A percentile compares a stretch with the other conserved stretches of the same genome.
Evolutionary conservation across 257 asterid genomes (phyloP).

Genomic region (Salvia rosmarinus): DNA sequence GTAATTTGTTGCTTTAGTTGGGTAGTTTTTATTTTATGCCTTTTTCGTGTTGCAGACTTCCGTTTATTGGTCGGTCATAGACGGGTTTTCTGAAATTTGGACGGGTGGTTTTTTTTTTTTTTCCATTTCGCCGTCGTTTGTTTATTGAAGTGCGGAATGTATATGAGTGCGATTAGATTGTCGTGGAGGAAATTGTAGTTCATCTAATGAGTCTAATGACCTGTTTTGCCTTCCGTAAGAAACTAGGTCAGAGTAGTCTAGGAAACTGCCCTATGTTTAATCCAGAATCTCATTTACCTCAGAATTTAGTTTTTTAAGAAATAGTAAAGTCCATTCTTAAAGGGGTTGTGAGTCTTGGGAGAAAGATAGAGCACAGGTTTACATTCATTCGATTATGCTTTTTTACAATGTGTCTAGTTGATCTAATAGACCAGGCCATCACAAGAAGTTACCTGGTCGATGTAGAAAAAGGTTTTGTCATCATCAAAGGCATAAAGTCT

Average conservation of each 20-base stretch:
- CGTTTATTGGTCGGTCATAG: conserved; percentile 4
- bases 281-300: not conserved
- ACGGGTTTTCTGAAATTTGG: conserved; percentile 18
- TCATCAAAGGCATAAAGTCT: not conserved
- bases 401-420: not conserved
- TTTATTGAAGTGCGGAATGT: not conserved
- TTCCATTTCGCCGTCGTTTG: conserved; percentile 2
- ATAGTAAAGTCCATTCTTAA: not conserved
- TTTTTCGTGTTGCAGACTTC: not conserved
- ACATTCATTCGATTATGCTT: not conserved
- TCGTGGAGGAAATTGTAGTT: not conserved
- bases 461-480: not conserved
- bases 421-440: not conserved
- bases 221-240: not conserved
- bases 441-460: not conserved
- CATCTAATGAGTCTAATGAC: not conserved
- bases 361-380: not conserved
- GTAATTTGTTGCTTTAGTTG: not conserved
- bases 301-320: not conserved
- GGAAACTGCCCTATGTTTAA: not conserved
- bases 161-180: not conserved
- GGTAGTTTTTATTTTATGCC: conserved; percentile 1
- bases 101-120: conserved; percentile 7
- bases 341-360: not conserved
- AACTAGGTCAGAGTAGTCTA: not conserved